A percentile compares a stretch with the other conserved stretches of the same genome.
phyloP scores from a whole-genome alignment of 257 asterid species.

The Echium plantagineum region DNA sequence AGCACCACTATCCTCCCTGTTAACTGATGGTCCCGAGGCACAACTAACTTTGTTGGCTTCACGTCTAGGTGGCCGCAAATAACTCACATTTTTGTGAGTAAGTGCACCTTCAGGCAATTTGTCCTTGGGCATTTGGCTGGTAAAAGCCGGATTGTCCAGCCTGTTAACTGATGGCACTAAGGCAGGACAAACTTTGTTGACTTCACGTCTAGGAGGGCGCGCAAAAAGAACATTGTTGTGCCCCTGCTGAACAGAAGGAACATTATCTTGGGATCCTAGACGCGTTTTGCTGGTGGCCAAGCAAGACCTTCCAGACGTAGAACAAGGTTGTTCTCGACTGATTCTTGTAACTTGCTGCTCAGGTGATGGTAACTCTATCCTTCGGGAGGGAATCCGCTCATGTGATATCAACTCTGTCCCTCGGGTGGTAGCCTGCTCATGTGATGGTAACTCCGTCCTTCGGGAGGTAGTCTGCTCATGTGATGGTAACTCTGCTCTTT shows the following conservation, averaged over 20 bases:
- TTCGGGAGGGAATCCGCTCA: no score
- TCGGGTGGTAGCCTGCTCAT: no score
- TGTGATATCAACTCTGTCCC: no score
- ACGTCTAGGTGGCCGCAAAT: background rate
- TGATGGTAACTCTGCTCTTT: conserved; percentile 15
- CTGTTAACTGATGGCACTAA: background rate
- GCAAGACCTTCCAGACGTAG: conserved; percentile 31
- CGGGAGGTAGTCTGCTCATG: background rate
- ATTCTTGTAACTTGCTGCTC: no score
- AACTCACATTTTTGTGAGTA: background rate
- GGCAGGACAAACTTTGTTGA: background rate
- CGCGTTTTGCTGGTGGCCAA: conserved; percentile 10
- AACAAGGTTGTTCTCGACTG: no score
- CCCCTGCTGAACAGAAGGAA: conserved; percentile 4
- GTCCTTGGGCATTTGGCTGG: no score
- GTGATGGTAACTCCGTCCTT: no score
- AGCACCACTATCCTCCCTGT: no score
- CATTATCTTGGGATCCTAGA: conserved; percentile 5
- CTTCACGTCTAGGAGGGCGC: background rate
- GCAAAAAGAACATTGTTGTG: background rate
- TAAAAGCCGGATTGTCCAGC: no score
- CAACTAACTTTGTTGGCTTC: background rate
- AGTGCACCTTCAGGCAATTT: no score
- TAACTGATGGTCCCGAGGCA: background rate
- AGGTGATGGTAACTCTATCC: background rate